These are phyloP conservation scores for cucumber (Cucumis sativus) DNA, from an alignment of 306 rosid genomes.

Conservation along the genomic window Cucumber_9930_V3 NC_026657.2:1381001-1381500, in stretches of 20 bases:
- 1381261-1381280: constrained; percentile 94
- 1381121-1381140: constrained; percentile 87
- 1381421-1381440: neutral
- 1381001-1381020: constrained; percentile 16
- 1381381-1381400: neutral
- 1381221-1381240: neutral
- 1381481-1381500: neutral
- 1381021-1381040: constrained; percentile 29
- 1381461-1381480: neutral
- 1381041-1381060: constrained; percentile 69
- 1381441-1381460: neutral
- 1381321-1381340: constrained; percentile 78
- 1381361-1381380: neutral
- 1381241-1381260: constrained; percentile 28
- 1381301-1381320: constrained; percentile 86
- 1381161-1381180: constrained; percentile 29
- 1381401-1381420: neutral
- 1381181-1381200: neutral
- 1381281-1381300: constrained; percentile 93
- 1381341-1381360: constrained; percentile 67
- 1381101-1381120: constrained; percentile 87
- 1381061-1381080: constrained; percentile 64
- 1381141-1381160: constrained; percentile 81
- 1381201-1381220: constrained; percentile 2
- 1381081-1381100: constrained; percentile 90